phyloP scores from a whole-genome alignment of 371 early-diverging fungal species.

The Mucor plumbeus region DNA sequence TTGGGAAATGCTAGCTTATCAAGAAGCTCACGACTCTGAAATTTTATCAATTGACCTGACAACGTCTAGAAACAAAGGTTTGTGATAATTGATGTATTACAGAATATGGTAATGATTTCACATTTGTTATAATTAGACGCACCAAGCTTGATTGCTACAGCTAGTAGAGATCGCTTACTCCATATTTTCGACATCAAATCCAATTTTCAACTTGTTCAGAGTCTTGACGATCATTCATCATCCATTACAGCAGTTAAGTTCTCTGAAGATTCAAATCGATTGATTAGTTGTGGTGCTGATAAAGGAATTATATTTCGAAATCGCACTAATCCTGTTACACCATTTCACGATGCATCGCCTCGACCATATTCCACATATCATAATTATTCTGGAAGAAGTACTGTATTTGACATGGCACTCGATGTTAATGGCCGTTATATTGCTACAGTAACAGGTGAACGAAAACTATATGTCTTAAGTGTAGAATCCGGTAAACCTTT shows the following conservation, averaged over 20 bases:
- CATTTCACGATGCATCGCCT: constrained; percentile 15
- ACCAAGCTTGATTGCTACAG: constrained; percentile 73
- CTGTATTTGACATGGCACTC: constrained; percentile 75
- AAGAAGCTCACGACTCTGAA: constrained; percentile 88
- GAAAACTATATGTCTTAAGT: constrained; percentile 66
- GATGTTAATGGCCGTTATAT: constrained; percentile 65
- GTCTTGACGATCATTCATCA: constrained; percentile 87
- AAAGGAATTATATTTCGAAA: constrained; percentile 82
- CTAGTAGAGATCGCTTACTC: constrained; percentile 80
- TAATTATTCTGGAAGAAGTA: constrained; percentile 74
- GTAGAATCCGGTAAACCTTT: constrained; percentile 74
- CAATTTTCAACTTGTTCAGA: constrained; percentile 71
- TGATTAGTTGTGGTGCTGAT: constrained; percentile 87
- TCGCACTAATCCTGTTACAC: constrained; percentile 29
- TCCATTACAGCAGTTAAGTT: constrained; percentile 82
- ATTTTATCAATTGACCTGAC: constrained; percentile 81
- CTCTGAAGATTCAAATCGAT: constrained; percentile 60
- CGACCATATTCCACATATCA: constrained; percentile 64
- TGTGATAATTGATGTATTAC: background rate
- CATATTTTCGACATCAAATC: constrained; percentile 76
- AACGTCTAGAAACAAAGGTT: constrained; percentile 25
- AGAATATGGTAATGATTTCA: background rate
- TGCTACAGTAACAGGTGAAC: constrained; percentile 73
- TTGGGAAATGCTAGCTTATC: constrained; percentile 66
- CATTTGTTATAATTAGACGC: constrained; percentile 15